Base-by-base conservation (phyloP, 306 rosid species). In the Cicer bijugum region DNA sequence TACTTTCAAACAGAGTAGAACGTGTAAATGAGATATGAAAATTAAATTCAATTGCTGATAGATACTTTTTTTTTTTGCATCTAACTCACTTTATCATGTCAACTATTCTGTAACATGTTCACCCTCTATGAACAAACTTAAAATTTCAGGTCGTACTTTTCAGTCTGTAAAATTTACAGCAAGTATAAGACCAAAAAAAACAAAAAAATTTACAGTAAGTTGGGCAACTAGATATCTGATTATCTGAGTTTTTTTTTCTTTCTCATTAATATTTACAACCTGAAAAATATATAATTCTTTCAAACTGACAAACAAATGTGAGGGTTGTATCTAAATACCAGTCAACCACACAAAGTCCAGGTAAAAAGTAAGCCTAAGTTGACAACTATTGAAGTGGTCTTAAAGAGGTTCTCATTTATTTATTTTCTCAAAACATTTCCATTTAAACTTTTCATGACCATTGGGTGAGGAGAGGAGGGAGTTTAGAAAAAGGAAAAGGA, bases 221-320 rank as follows among this genome's bases (percentile, higher is more conserved):
- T 45, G 46, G 14, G 33, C 60, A 42, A 69, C 12, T 62, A 47
- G 50, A 78, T 60, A 8, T 42, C 42, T 59, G 44, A 62, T 15
- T 63, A 20, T 51, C 33, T 23, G 33, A 23, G 33, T 28, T 3
- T 28, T 3, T 28, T 28, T 1, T 45, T 51, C 52, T 61, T 16
- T 68, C 43, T 51, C 17, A 55, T 48, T 47, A 72, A 58, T 65
- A 67, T 59, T 74, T 38, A 66, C 12, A n/a, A 20, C 60, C 62
- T 35, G 16, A 81, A 35, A 74, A 40, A 15, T 51, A 33, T 70
- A 71, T 9, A 38, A 51, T 70, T 71, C 9, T 69, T 71, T 61
- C 59, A 2, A 16, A 53, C 33, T 7, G 28, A 37, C 58, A 65
- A 56, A 64, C 17, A 38, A n/a, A 39, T 45, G 56, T 2, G 35